Evolutionary conservation across 441 rosid species (phyloP).

Genomic region (Adansonia madagascariensis): DNA sequence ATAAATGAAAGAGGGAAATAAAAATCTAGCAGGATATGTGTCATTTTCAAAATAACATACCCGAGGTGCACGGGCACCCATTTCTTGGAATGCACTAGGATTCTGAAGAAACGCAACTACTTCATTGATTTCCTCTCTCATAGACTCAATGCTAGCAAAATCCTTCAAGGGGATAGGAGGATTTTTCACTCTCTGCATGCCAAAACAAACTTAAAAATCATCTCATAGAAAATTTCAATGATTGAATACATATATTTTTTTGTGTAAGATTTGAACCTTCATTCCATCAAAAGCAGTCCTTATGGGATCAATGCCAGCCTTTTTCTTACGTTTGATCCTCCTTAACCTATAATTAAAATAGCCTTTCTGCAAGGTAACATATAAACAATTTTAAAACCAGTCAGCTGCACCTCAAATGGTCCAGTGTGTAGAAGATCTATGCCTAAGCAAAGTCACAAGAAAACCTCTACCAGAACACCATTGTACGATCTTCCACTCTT

Average conservation of each 20-base stretch:
- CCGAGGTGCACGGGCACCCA: constrained; percentile 97
- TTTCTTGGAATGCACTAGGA: constrained; percentile 92
- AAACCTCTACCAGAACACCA: not conserved
- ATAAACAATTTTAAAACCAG: constrained; percentile 29
- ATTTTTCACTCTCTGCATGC: constrained; percentile 86
- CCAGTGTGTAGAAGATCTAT: constrained; percentile 16
- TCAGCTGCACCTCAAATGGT: constrained; percentile 23
- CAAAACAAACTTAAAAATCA: constrained; percentile 27
- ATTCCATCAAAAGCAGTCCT: constrained; percentile 82
- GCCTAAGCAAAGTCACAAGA: constrained; percentile 11
- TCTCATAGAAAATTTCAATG: constrained; percentile 14
- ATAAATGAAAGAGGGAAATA: not conserved
- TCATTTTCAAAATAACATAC: constrained; percentile 51
- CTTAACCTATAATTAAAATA: constrained; percentile 61
- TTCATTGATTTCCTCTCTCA: constrained; percentile 97
- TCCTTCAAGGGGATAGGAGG: constrained; percentile 88
- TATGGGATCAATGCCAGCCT: constrained; percentile 90
- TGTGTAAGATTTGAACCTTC: constrained; percentile 57
- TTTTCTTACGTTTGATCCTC: constrained; percentile 65
- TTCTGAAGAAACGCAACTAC: constrained; percentile 94
- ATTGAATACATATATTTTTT: constrained; percentile 12
- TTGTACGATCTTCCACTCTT: not conserved
- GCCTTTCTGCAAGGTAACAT: constrained; percentile 60
- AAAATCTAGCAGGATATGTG: not conserved
- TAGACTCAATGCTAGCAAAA: constrained; percentile 92